Percentiles rank a stretch among this genome's conserved stretches.
phyloP scores from a whole-genome alignment of 106 monocot species.

The Triglochin maritima region DNA sequence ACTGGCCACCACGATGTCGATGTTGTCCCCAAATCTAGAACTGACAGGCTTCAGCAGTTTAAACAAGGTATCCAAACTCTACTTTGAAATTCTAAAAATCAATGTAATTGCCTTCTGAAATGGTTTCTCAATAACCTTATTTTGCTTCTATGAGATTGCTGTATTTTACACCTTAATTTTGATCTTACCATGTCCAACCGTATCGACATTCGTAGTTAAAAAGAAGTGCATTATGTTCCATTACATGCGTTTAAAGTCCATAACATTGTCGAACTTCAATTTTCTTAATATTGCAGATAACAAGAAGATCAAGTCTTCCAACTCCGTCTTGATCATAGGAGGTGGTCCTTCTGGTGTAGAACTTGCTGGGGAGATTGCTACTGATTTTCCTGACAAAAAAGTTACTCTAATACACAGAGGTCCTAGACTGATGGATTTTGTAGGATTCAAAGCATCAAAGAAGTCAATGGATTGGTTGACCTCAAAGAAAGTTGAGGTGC shows the following conservation, averaged over 20 bases:
- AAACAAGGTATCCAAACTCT: slow-evolving; percentile 1
- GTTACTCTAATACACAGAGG: slow-evolving; percentile 22
- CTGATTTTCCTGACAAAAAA: slow-evolving; percentile 21
- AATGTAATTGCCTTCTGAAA: background rate
- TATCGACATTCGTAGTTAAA: no score
- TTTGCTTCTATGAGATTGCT: no score
- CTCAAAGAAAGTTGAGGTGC: slow-evolving; percentile 19
- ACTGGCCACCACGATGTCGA: slow-evolving; percentile 9
- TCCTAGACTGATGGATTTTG: slow-evolving; percentile 15
- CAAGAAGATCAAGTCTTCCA: slow-evolving; percentile 15
- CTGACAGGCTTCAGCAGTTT: slow-evolving; percentile 11
- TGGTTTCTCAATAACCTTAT: no score
- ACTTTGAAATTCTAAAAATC: background rate
- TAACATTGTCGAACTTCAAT: background rate
- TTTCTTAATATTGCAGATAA: slow-evolving; percentile 10
- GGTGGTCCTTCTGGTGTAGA: slow-evolving; percentile 26
- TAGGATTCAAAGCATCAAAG: slow-evolving; percentile 15
- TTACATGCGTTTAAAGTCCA: background rate
- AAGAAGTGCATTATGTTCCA: no score
- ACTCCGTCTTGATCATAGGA: slow-evolving; percentile 18
- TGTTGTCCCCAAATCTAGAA: background rate
- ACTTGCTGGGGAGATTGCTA: slow-evolving; percentile 21
- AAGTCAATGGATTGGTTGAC: slow-evolving; percentile 15
- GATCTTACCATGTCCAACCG: no score
- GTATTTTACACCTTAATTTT: no score